These are phyloP conservation scores for Aspergillus alliaceus DNA, from an alignment of 2,329 filamentous ascomycete species.

Conservation along the genomic window DNA sequence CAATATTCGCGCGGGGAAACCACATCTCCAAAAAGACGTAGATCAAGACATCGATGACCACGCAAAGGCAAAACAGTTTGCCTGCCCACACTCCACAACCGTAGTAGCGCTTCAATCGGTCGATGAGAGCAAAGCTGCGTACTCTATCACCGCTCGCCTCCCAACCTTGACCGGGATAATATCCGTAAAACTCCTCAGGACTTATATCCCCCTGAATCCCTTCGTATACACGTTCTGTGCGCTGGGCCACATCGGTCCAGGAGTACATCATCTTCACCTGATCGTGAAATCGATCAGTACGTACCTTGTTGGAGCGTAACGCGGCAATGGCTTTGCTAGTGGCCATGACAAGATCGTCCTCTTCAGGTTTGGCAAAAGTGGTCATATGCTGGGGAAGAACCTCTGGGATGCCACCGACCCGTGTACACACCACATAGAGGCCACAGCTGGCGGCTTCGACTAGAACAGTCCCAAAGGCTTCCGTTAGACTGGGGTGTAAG, in stretches of 20 bases:
- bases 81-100: slow-evolving; percentile 98
- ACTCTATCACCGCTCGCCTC: slow-evolving; percentile 71
- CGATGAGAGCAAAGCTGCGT: slow-evolving; percentile 88
- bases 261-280: slow-evolving; percentile 99
- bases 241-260: slow-evolving; percentile 91
- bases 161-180: slow-evolving; percentile 68
- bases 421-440: slow-evolving; percentile 92
- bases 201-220: slow-evolving; percentile 84
- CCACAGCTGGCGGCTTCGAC: slow-evolving; percentile 96
- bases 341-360: slow-evolving; percentile 87
- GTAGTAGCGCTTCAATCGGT: slow-evolving; percentile 93
- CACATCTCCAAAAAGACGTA: slow-evolving; percentile 85
- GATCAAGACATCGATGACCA: slow-evolving; percentile 89
- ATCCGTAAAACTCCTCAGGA: slow-evolving; percentile 85
- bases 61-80: slow-evolving; percentile 93
- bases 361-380: slow-evolving; percentile 92
- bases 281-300: slow-evolving; percentile 92
- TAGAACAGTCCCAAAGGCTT: slow-evolving; percentile 96
- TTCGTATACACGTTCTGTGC: slow-evolving; percentile 93
- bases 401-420: slow-evolving; percentile 94
- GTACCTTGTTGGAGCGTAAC: slow-evolving; percentile 79
- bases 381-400: slow-evolving; percentile 97
- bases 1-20: slow-evolving; percentile 81
- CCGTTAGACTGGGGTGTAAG: slow-evolving; percentile 89
- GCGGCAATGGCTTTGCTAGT: slow-evolving; percentile 87